A percentile compares a stretch with the other conserved stretches of the same genome.
Conservation (phyloP, 163 green algal species). For the Chlorella variabilis region DNA sequence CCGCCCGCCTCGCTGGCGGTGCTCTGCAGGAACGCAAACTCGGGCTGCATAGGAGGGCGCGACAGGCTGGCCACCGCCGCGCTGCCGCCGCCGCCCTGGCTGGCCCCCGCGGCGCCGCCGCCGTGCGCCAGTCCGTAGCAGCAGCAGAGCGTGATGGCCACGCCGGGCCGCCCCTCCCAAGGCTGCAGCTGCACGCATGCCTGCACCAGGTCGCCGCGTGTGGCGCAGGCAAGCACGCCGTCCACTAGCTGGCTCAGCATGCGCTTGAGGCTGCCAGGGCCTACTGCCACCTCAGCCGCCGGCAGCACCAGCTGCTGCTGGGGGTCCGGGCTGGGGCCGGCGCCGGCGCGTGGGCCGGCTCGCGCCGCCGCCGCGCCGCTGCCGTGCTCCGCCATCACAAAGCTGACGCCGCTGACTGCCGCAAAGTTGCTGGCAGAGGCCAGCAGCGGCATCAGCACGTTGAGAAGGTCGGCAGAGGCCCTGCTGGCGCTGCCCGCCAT, state of each 20-base stretch:
- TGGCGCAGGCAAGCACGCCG: slow-evolving; percentile 30
- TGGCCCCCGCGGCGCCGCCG: neutral
- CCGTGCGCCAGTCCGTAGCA: neutral
- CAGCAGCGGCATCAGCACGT: slow-evolving; percentile 42
- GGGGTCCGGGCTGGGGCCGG: neutral
- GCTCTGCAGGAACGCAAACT: slow-evolving; percentile 37
- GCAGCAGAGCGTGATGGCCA: slow-evolving; percentile 34
- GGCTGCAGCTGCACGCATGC: slow-evolving; percentile 14
- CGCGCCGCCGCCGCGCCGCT: neutral
- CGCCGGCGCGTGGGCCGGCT: neutral
- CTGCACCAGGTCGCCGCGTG: slow-evolving; percentile 36
- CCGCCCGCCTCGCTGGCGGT: slow-evolving; percentile 6
- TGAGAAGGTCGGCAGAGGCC: slow-evolving; percentile 27
- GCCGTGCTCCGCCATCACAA: neutral
- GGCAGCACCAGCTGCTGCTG: slow-evolving; percentile 19
- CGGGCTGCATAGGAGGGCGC: neutral
- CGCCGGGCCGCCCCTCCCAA: slow-evolving; percentile 27
- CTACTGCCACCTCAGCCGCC: slow-evolving; percentile 35
- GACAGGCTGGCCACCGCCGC: neutral
- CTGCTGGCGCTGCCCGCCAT: slow-evolving; percentile 9
- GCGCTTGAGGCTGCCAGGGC: slow-evolving; percentile 30
- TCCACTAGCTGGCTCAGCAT: slow-evolving; percentile 49
- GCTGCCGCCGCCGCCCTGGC: neutral
- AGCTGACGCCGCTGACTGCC: slow-evolving; percentile 31
- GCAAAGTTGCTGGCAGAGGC: slow-evolving; percentile 41